Conservation (phyloP, 768 basidiomycete genomes). For the Fistulinella prunicolor region DNA sequence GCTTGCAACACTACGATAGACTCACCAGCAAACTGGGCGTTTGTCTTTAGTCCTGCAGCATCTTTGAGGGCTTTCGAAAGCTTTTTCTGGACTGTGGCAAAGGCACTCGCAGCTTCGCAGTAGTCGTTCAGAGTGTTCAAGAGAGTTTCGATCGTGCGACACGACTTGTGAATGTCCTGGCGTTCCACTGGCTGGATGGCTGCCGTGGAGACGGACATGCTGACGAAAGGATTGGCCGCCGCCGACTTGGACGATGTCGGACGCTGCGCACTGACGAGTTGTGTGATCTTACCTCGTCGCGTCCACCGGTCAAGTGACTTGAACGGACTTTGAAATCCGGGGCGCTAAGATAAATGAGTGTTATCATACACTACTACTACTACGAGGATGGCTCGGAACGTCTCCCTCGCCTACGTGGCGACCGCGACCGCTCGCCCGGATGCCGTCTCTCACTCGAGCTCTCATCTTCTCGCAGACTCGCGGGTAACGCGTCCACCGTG, state of each 20-base stretch:
- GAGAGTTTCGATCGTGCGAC: constrained; percentile 70
- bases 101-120: constrained; percentile 62
- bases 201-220: constrained; percentile 14
- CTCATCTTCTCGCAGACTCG: too few relatives aligned
- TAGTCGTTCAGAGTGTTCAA: constrained; percentile 70
- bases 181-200: constrained; percentile 50
- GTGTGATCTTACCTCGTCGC: too few relatives aligned
- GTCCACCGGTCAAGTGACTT: too few relatives aligned
- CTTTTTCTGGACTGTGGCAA: constrained; percentile 70
- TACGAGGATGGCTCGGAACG: neutral
- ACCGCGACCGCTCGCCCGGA: constrained; percentile 28
- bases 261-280: too few relatives aligned
- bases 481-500: too few relatives aligned
- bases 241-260: too few relatives aligned
- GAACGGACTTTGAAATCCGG: neutral
- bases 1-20: too few relatives aligned
- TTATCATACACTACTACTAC: too few relatives aligned
- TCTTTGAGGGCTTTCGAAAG: constrained; percentile 69
- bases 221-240: too few relatives aligned
- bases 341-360: too few relatives aligned
- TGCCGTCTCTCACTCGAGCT: too few relatives aligned
- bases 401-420: constrained; percentile 19
- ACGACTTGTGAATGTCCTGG: constrained; percentile 74
- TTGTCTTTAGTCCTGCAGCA: constrained; percentile 56
- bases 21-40: constrained; percentile 59